These are phyloP conservation scores for Fusarium guadeloupense DNA, from an alignment of 2,329 filamentous ascomycete species.

Conservation along the genomic window DNA sequence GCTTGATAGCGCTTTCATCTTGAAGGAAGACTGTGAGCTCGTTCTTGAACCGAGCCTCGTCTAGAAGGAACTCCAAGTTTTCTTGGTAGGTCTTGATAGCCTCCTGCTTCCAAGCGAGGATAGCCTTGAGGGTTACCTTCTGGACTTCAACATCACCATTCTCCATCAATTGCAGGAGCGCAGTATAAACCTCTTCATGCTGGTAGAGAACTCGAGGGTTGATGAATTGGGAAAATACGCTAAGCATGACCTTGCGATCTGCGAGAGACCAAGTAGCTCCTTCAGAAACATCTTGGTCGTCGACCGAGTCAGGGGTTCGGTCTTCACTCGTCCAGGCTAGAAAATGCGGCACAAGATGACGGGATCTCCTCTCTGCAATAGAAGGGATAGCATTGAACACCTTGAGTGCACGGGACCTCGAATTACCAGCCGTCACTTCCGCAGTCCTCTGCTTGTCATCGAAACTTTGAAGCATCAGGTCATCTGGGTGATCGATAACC, in stretches of 20 bases:
- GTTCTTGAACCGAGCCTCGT: slow-evolving; percentile 91
- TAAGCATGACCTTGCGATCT: slow-evolving; percentile 85
- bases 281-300: slow-evolving; percentile 48
- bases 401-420: slow-evolving; percentile 81
- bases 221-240: slow-evolving; percentile 82
- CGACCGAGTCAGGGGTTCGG: slow-evolving; percentile 47
- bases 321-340: slow-evolving; percentile 77
- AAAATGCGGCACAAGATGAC: slow-evolving; percentile 85
- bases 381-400: slow-evolving; percentile 77
- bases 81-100: slow-evolving; percentile 82
- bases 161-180: slow-evolving; percentile 77
- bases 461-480: slow-evolving; percentile 71
- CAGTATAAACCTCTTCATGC: slow-evolving; percentile 77
- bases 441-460: slow-evolving; percentile 68
- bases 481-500: slow-evolving; percentile 61
- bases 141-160: slow-evolving; percentile 94
- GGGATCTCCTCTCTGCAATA: slow-evolving; percentile 86
- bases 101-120: slow-evolving; percentile 88
- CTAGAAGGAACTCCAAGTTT: slow-evolving; percentile 84
- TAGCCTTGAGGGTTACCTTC: slow-evolving; percentile 81
- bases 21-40: slow-evolving; percentile 91
- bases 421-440: slow-evolving; percentile 61
- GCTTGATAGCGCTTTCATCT: slow-evolving; percentile 75
- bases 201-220: slow-evolving; percentile 88
- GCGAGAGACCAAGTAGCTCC: slow-evolving; percentile 71